Percentiles rank a stretch among this genome's conserved stretches.
Conservation (phyloP, 768 basidiomycete species). For the Boletus eberwhitei region DNA sequence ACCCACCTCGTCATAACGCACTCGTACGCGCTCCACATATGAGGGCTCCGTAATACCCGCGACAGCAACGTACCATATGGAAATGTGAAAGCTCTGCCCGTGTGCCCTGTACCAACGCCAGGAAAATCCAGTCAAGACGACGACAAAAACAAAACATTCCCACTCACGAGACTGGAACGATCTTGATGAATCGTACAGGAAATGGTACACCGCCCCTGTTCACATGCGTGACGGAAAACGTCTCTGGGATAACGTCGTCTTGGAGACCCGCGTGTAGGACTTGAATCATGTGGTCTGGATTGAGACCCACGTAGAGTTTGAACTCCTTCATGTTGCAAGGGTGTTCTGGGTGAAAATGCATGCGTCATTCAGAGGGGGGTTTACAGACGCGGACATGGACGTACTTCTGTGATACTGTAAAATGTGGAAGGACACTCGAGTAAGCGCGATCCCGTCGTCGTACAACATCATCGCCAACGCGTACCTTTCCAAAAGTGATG, state of each 20-base stretch:
- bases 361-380: constrained; percentile 1
- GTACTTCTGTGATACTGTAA: constrained; percentile 29
- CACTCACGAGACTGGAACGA: constrained; percentile 70
- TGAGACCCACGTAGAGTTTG: constrained; percentile 63
- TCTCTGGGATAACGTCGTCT: constrained; percentile 64
- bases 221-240: constrained; percentile 53
- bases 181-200: constrained; percentile 68
- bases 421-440: not conserved
- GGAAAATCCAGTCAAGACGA: not conserved
- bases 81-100: constrained; percentile 69
- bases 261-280: constrained; percentile 60
- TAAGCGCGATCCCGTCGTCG: not conserved
- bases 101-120: constrained; percentile 49
- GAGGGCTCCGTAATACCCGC: constrained; percentile 54
- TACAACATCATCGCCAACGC: constrained; percentile 11
- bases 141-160: not conserved
- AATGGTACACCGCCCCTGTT: constrained; percentile 57
- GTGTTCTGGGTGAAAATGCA: constrained; percentile 47
- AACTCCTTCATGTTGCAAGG: constrained; percentile 87
- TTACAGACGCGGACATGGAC: not conserved
- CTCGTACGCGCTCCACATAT: constrained; percentile 53
- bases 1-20: constrained; percentile 61
- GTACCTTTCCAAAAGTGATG: constrained; percentile 80
- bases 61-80: constrained; percentile 72
- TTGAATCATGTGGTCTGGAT: constrained; percentile 65